Evolutionary conservation across 768 basidiomycete species (phyloP), one percentile per base, ranked within the genome.

Genomic region (Termitomyces sp.): DNA sequence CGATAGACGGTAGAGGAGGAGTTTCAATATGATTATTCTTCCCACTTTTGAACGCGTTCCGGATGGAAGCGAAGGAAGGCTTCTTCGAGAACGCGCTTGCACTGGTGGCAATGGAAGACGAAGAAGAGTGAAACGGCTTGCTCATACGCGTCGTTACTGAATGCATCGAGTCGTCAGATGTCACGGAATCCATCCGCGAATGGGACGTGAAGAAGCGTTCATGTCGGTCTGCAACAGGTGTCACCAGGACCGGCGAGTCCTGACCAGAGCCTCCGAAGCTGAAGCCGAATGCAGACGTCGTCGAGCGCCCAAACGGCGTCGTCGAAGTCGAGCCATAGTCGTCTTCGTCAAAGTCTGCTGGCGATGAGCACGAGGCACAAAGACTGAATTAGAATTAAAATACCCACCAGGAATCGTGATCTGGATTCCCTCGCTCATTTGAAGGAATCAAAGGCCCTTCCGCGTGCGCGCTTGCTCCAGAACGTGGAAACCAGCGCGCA

Each of bases 11-110:
- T 56, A 93, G 76, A n/a, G 91, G 90, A 26, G 91, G 92, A 6
- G 86, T 75, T n/a, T 87, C 84, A 52, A 69, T 76, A 54, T 70
- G 76, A 56, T 86, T 83, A 56, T 72, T 77, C 66, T 81, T 90
- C 57, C 79, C 79, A 48, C 81, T 83, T 71, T 90, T 93, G 80
- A 94, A 93, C 4, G 91, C 91, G 68, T 92, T 92, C 43, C 90
- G 85, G 60, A 94, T 84, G 16, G 90, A 93, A 2, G 91, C 91
- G 60, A 94, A 93, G 0, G 91, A 93, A 3, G 88, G 71, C 66
- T 94, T 94, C 75, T 91, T 91, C 46, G 83, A 76, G 67, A 91
- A 89, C 1, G 84, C 77, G n/a, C 49, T 56, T n/a, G 83, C 71
- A 43, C 73, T 72, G 1, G 80, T 81, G 32, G 83, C 81, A 44